Base-by-base conservation (phyloP, 139 green algal species). In the Microglena sp. region DNA sequence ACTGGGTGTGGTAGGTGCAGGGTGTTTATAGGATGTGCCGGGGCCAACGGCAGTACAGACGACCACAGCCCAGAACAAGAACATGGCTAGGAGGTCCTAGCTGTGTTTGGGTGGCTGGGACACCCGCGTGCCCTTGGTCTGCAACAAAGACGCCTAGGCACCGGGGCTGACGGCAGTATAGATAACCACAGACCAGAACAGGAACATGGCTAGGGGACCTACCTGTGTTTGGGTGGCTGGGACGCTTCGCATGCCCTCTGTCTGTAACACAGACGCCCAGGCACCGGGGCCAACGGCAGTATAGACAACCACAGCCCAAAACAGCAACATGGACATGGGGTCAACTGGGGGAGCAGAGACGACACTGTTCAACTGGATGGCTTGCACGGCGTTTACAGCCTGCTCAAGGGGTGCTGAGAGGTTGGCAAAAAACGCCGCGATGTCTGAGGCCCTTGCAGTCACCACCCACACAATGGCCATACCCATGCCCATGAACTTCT, bases 241-340 rank as follows among this genome's bases (percentile, higher is more conserved):
- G 4, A 75, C 56, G 21, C 26, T 33, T 1, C 44, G 45, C 62
- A 77, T 69, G 0, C 75, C 75, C 53, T 33, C 33, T 1, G 66
- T 66, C 60, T 85, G 74, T 45, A 85, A 40, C 1, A 66, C 66
- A 0, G 74, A 69, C 5, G 78, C 74, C 1, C 77, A 34, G 2
- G 78, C 78, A 0, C 78, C 78, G 8, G 74, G 74, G 5, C 71
- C 78, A 26, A 82, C 32, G 1, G 71, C 68, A 5, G 66, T 76
- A 55, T 74, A 82, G 2, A 73, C 29, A 5, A 85, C 44, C 22
- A 61, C 32, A 11, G 27, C 21, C 60, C 56, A 64, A 18, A 11
- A 50, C n/a, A n/a, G n/a, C n/a, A n/a, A n/a, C n/a, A n/a, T n/a
- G n/a, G n/a, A n/a, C n/a, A n/a, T n/a, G n/a, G 40, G 40, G 11